A percentile compares a stretch with the other conserved stretches of the same genome.
phyloP scores from a whole-genome alignment of 2,329 filamentous ascomycete species.

The Aspergillus hortae region DNA sequence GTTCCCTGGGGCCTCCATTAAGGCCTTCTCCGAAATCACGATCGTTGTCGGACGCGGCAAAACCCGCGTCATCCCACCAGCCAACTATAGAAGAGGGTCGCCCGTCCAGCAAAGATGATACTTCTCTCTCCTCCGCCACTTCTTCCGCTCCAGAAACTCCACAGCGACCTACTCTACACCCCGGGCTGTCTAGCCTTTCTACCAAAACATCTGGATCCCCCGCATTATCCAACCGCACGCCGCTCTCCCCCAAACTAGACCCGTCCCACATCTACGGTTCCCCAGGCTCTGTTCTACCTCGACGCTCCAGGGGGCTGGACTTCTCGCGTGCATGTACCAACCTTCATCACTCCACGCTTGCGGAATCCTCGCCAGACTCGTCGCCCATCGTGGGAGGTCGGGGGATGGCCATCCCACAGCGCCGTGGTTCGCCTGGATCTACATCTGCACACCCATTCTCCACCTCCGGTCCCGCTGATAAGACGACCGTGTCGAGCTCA shows the following conservation, averaged over 20 bases:
- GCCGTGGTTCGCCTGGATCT: constrained; percentile 59
- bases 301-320: constrained; percentile 84
- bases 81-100: constrained; percentile 54
- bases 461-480: constrained; percentile 66
- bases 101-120: constrained; percentile 65
- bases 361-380: constrained; percentile 84
- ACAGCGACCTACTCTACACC: constrained; percentile 62
- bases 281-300: constrained; percentile 80
- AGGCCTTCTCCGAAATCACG: constrained; percentile 51
- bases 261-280: constrained; percentile 80
- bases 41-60: constrained; percentile 65
- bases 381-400: constrained; percentile 79
- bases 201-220: constrained; percentile 47
- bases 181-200: constrained; percentile 67
- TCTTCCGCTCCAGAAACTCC: constrained; percentile 63
- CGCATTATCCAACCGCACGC: constrained; percentile 56
- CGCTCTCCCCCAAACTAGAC: constrained; percentile 83
- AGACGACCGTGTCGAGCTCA: constrained; percentile 72
- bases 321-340: constrained; percentile 92
- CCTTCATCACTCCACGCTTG: constrained; percentile 90
- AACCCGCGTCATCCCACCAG: constrained; percentile 56
- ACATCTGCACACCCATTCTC: constrained; percentile 63
- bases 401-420: constrained; percentile 56
- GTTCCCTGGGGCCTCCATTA: constrained; percentile 20
- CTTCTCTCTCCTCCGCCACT: constrained; percentile 52